Conservation (phyloP, 805 yeast species). For the Teunomyces pallodes region DNA sequence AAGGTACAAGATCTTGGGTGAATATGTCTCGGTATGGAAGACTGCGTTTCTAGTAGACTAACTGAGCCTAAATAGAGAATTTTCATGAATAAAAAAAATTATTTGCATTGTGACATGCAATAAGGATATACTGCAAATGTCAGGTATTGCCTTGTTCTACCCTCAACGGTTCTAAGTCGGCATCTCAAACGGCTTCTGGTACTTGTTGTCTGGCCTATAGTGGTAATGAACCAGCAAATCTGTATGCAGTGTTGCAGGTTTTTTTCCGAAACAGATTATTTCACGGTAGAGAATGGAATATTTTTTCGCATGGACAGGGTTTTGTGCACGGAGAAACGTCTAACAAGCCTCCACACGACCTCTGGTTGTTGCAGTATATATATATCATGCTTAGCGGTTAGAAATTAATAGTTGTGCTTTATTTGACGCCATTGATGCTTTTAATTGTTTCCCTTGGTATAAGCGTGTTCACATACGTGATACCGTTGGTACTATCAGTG, state of each 20-base stretch:
- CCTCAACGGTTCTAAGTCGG: background rate
- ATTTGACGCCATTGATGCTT: background rate
- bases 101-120: no score
- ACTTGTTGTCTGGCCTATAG: background rate
- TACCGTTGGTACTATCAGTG: slow-evolving; percentile 12
- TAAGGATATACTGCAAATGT: background rate
- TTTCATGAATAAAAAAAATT: no score
- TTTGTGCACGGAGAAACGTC: background rate
- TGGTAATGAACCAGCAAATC: background rate
- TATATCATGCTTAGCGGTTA: background rate
- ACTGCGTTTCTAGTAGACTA: no score
- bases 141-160: no score
- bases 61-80: no score
- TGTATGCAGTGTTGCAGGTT: background rate
- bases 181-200: background rate
- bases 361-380: background rate
- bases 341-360: background rate
- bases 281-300: background rate
- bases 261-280: background rate
- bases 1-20: background rate
- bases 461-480: slow-evolving; percentile 6
- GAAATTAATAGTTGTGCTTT: background rate
- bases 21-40: no score
- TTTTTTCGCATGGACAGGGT: background rate
- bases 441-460: background rate